These are phyloP conservation scores for Phylloporus scabripes DNA, from an alignment of 768 basidiomycete species.

Conservation along the genomic window DNA sequence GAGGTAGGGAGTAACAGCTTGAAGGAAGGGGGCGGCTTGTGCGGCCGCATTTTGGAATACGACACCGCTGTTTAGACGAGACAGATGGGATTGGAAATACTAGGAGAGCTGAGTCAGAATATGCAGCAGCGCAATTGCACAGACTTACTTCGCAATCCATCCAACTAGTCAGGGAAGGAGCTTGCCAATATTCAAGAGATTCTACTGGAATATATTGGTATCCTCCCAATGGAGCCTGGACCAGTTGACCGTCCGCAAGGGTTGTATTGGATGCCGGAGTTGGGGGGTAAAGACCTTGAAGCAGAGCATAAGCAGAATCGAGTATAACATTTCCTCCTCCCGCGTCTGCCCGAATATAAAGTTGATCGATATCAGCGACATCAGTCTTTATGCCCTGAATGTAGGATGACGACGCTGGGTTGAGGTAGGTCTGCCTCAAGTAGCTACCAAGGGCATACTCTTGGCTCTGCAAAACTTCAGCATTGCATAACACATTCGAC, in stretches of 20 bases:
- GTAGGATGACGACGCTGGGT: constrained; percentile 54
- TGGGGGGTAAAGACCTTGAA: constrained; percentile 83
- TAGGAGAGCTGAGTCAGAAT: neutral
- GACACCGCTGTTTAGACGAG: constrained; percentile 17
- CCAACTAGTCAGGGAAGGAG: constrained; percentile 75
- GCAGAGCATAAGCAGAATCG: constrained; percentile 75
- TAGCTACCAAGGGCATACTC: constrained; percentile 55
- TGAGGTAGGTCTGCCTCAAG: constrained; percentile 61
- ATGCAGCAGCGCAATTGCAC: neutral
- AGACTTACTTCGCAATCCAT: constrained; percentile 46
- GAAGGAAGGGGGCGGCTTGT: constrained; percentile 61
- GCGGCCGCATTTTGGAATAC: constrained; percentile 53
- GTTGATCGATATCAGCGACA: constrained; percentile 61
- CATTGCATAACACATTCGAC: neutral
- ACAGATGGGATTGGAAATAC: constrained; percentile 27
- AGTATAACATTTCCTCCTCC: constrained; percentile 77
- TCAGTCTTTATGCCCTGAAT: constrained; percentile 62
- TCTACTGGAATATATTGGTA: constrained; percentile 75
- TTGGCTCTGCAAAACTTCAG: constrained; percentile 32
- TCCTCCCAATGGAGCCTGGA: constrained; percentile 71
- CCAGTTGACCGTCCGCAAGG: constrained; percentile 67
- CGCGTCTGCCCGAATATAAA: constrained; percentile 72
- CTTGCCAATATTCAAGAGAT: constrained; percentile 51
- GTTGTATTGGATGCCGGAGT: constrained; percentile 56
- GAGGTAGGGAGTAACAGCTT: constrained; percentile 57